These are phyloP conservation scores for Verruconis gallopava DNA, from an alignment of 2,329 filamentous ascomycete genomes.

Conservation along the genomic window DNA sequence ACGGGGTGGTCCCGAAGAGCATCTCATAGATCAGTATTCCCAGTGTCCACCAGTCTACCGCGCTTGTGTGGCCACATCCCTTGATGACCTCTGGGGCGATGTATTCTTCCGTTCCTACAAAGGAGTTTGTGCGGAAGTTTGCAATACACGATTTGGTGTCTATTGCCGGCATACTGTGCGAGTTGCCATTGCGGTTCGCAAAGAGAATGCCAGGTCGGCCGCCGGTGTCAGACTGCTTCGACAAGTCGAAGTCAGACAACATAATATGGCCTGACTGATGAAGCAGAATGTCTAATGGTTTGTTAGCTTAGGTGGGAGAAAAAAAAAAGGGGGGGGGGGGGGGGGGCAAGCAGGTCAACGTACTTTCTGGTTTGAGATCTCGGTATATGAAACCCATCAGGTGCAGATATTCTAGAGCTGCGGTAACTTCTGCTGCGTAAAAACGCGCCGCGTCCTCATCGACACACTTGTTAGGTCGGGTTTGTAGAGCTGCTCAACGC, in stretches of 20 bases:
- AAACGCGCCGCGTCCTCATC: conserved; percentile 94
- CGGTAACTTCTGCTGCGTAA: conserved; percentile 94
- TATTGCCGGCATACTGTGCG: conserved; percentile 83
- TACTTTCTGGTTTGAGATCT: conserved; percentile 93
- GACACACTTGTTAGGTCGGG: conserved; percentile 91
- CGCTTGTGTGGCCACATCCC: conserved; percentile 93
- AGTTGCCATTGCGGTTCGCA: conserved; percentile 69
- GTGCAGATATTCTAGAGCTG: conserved; percentile 90
- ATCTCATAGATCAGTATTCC: conserved; percentile 98
- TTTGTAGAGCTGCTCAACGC: conserved; percentile 61
- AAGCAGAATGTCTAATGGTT: conserved; percentile 69
- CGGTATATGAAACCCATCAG: conserved; percentile 99
- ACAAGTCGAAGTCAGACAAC: conserved; percentile 97
- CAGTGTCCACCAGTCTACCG: conserved; percentile 98
- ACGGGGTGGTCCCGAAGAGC: conserved; percentile 95
- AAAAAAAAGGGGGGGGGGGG: background rate
- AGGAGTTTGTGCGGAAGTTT: conserved; percentile 96
- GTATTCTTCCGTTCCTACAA: conserved; percentile 97
- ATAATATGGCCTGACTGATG: conserved; percentile 99
- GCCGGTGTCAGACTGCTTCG: conserved; percentile 91
- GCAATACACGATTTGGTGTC: conserved; percentile 97
- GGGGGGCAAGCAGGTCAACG: too few species aligned
- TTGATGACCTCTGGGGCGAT: conserved; percentile 99
- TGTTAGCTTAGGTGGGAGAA: too few species aligned
- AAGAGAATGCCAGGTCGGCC: conserved; percentile 98